phyloP scores from a whole-genome alignment of 805 yeast genomes.

The Komagataella populi region DNA sequence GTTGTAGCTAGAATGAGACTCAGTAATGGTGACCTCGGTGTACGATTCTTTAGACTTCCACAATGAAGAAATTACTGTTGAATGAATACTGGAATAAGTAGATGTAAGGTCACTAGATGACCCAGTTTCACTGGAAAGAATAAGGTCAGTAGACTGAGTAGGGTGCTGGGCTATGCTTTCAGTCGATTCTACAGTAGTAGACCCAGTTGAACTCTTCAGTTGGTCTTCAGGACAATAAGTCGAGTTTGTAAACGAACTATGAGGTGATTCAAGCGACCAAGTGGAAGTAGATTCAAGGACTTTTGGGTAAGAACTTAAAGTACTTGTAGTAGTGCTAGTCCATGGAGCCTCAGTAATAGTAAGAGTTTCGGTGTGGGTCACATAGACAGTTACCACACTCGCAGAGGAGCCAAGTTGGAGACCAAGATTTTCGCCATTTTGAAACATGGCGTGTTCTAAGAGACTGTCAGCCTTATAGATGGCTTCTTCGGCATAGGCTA shows the following conservation, averaged over 20 bases:
- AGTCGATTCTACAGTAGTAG: neutral
- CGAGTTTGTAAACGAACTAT: neutral
- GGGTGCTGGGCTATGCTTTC: neutral
- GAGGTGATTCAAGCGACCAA: neutral
- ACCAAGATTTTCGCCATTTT: neutral
- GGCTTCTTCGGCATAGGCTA: neutral
- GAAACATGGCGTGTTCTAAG: neutral
- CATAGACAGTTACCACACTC: conserved; percentile 1
- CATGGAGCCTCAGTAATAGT: neutral
- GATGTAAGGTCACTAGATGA: neutral
- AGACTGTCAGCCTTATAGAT: neutral
- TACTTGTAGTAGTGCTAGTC: neutral
- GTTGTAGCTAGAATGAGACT: neutral
- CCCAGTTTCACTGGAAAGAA: neutral
- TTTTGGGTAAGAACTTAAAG: neutral
- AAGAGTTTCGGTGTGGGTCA: neutral
- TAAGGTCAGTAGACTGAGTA: neutral
- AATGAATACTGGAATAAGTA: neutral
- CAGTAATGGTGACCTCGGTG: neutral
- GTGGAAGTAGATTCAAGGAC: too few relatives aligned
- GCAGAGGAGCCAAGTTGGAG: neutral
- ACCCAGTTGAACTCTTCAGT: neutral
- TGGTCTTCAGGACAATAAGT: neutral
- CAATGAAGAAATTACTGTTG: neutral
- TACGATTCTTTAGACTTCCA: neutral